Conservation (phyloP, 164 flowering plant species). For the Brasenia schreberi region DNA sequence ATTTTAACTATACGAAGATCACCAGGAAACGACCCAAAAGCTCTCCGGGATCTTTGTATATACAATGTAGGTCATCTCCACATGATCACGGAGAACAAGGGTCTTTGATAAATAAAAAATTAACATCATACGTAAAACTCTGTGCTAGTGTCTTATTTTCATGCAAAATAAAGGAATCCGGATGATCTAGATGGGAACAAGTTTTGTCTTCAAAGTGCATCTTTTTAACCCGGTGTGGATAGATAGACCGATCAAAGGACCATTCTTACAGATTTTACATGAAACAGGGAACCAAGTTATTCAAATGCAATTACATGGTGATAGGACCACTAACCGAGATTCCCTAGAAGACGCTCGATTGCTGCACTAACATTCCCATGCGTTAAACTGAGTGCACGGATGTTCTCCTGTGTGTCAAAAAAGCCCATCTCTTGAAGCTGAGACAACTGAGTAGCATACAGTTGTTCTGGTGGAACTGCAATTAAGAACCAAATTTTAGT, state of each 20-base stretch:
- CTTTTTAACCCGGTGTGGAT: not conserved
- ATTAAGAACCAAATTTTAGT: not conserved
- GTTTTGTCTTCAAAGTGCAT: not conserved
- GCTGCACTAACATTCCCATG: conserved; percentile 96
- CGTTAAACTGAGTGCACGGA: conserved; percentile 74
- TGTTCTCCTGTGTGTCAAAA: conserved; percentile 85
- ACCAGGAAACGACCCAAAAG: not conserved
- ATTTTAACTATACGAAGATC: not conserved
- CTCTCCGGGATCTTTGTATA: not conserved
- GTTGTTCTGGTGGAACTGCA: conserved; percentile 85
- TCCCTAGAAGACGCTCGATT: conserved; percentile 87
- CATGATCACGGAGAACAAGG: not conserved
- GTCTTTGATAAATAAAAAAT: not conserved
- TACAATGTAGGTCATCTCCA: not conserved
- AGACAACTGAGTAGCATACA: conserved; percentile 76
- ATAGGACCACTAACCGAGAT: conserved; percentile 37
- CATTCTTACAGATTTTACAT: not conserved
- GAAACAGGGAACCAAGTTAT: not conserved
- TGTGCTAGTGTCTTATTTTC: not conserved
- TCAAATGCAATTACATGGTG: not conserved
- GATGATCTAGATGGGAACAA: not conserved
- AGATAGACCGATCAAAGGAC: not conserved
- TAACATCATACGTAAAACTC: not conserved
- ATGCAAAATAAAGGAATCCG: not conserved
- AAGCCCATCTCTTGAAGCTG: conserved; percentile 99